These are phyloP conservation scores for Beauveria sp. DNA, from an alignment of 2,329 filamentous ascomycete genomes.

Conservation along the genomic window DNA sequence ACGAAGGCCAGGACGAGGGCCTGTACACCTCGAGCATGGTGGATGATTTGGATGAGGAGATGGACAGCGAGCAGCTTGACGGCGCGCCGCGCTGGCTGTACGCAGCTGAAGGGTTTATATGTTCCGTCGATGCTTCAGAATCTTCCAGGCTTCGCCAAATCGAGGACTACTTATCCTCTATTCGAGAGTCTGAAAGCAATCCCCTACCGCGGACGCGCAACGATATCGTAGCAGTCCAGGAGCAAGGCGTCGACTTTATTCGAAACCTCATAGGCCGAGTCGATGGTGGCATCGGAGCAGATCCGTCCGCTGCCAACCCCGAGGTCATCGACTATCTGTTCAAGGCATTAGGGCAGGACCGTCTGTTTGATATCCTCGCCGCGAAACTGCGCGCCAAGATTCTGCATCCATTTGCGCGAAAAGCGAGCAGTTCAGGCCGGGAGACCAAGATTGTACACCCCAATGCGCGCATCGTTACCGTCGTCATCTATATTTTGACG, in stretches of 20 bases:
- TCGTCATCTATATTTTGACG: constrained; percentile 74
- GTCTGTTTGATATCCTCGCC: constrained; percentile 72
- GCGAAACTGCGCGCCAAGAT: constrained; percentile 64
- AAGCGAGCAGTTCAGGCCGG: constrained; percentile 22
- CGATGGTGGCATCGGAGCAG: constrained; percentile 40
- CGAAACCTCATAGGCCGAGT: constrained; percentile 74
- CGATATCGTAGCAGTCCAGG: constrained; percentile 79
- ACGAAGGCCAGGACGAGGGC: constrained; percentile 49
- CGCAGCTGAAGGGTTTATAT: constrained; percentile 23
- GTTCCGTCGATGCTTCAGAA: constrained; percentile 25
- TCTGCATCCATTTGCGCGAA: constrained; percentile 44
- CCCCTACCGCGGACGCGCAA: constrained; percentile 59
- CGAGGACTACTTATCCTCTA: constrained; percentile 39
- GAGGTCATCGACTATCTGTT: constrained; percentile 84
- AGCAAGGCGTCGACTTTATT: constrained; percentile 83
- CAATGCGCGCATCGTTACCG: constrained; percentile 63
- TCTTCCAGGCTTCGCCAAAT: constrained; percentile 40
- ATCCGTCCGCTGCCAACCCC: constrained; percentile 42
- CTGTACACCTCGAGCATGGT: constrained; percentile 30
- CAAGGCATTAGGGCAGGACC: constrained; percentile 63
- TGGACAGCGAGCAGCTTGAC: constrained; percentile 46
- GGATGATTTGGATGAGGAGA: constrained; percentile 49
- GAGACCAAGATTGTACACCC: constrained; percentile 48
- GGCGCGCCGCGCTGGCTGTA: constrained; percentile 33
- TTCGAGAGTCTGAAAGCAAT: constrained; percentile 62